Conservation (phyloP, 371 early-diverging fungal species). For the Saksenaea oblongispora region DNA sequence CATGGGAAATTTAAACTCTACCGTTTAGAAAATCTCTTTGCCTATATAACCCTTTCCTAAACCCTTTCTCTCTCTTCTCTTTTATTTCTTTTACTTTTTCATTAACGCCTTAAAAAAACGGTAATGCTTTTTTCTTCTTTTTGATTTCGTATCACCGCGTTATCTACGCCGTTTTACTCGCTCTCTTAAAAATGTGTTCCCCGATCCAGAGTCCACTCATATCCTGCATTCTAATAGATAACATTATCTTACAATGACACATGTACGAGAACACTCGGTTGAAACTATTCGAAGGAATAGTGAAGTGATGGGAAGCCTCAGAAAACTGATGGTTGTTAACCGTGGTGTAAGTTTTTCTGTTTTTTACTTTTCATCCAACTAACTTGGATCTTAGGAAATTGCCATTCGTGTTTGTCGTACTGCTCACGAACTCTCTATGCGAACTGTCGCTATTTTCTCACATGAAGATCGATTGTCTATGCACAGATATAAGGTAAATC, state of each 20-base stretch:
- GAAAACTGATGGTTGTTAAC: constrained; percentile 66
- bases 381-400: constrained; percentile 68
- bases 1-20: neutral
- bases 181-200: neutral
- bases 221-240: neutral
- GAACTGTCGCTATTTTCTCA: constrained; percentile 86
- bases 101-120: neutral
- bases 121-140: no score
- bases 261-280: constrained; percentile 57
- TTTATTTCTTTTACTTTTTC: constrained; percentile 12
- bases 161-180: neutral
- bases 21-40: neutral
- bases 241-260: constrained; percentile 18
- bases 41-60: neutral
- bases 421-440: constrained; percentile 89
- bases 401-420: constrained; percentile 91
- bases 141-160: neutral
- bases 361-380: neutral
- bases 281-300: constrained; percentile 65
- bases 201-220: constrained; percentile 3
- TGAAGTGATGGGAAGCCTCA: constrained; percentile 50
- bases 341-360: constrained; percentile 54
- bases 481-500: constrained; percentile 88
- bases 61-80: neutral
- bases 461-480: constrained; percentile 90